Percentiles rank a stretch among this genome's conserved stretches.
These are phyloP conservation scores for Jamesozyma lodderae DNA, from an alignment of 805 yeast genomes.

Conservation along the genomic window DNA sequence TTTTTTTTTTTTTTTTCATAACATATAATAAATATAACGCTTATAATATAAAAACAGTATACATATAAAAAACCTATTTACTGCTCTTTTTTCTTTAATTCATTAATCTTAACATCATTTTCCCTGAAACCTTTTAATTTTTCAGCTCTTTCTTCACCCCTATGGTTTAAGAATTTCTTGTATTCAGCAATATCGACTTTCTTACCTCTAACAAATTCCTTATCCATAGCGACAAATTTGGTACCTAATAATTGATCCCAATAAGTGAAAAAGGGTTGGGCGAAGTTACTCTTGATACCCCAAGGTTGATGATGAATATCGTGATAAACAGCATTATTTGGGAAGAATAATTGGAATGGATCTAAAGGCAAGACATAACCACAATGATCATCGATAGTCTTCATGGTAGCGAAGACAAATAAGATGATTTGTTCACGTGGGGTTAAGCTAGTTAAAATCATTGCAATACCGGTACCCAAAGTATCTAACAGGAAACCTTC, in stretches of 20 bases:
- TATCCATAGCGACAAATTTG: slow-evolving; percentile 43
- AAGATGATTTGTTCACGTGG: slow-evolving; percentile 70
- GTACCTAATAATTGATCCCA: slow-evolving; percentile 80
- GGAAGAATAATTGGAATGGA: slow-evolving; percentile 82
- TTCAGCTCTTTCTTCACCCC: slow-evolving; percentile 27
- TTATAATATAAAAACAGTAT: background rate
- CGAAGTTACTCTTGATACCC: slow-evolving; percentile 86
- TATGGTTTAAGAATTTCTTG: slow-evolving; percentile 42
- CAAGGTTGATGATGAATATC: slow-evolving; percentile 96
- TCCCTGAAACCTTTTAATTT: slow-evolving; percentile 9
- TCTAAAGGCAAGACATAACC: slow-evolving; percentile 94
- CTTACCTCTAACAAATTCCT: slow-evolving; percentile 37
- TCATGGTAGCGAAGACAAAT: slow-evolving; percentile 83
- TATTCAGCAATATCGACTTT: slow-evolving; percentile 55
- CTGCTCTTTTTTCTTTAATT: slow-evolving; percentile 3
- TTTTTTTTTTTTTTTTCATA: background rate
- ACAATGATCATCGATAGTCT: slow-evolving; percentile 97
- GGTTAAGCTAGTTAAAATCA: slow-evolving; percentile 49
- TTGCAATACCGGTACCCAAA: slow-evolving; percentile 81
- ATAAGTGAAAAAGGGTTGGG: slow-evolving; percentile 91
- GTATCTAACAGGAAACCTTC: slow-evolving; percentile 94
- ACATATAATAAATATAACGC: background rate
- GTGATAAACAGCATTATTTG: slow-evolving; percentile 91
- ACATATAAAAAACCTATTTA: background rate
- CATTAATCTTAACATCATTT: slow-evolving; percentile 3